Evolutionary conservation across 768 basidiomycete genomes (phyloP).

Genomic region (Serendipita sp.): DNA sequence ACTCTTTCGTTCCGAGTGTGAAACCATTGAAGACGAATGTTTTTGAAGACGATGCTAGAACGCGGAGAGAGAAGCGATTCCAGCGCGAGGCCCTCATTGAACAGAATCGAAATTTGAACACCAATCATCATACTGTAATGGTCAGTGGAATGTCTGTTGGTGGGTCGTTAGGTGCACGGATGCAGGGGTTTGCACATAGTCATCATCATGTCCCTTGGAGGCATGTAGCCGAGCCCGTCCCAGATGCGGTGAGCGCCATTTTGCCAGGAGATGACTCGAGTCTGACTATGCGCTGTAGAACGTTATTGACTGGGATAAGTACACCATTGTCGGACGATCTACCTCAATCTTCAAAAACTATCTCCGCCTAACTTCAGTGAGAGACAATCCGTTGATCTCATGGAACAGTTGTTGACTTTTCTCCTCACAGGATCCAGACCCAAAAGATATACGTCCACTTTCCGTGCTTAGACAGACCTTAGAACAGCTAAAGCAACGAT

Average conservation of each 20-base stretch:
- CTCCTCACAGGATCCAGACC: conserved; percentile 68
- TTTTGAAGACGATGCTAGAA: conserved; percentile 51
- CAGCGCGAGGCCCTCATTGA: conserved; percentile 81
- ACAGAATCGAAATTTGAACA: conserved; percentile 34
- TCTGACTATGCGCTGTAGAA: conserved; percentile 35
- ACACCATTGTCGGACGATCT: conserved; percentile 87
- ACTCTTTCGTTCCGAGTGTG: conserved; percentile 32
- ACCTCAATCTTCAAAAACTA: conserved; percentile 90
- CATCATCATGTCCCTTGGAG: not conserved
- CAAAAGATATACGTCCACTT: conserved; percentile 84
- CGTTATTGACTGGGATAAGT: conserved; percentile 89
- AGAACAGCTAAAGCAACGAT: conserved; percentile 68
- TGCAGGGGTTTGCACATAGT: not conserved
- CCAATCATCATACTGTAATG: conserved; percentile 22
- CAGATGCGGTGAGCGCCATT: conserved; percentile 34
- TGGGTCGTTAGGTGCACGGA: not conserved
- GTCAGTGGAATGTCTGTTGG: conserved; percentile 14
- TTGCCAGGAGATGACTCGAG: not conserved
- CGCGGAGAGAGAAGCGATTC: conserved; percentile 74
- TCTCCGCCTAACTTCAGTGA: conserved; percentile 76
- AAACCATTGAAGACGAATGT: conserved; percentile 29
- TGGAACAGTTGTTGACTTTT: not conserved
- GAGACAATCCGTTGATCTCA: conserved; percentile 13
- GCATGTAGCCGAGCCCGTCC: conserved; percentile 6
- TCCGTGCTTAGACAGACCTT: conserved; percentile 71